Base-by-base conservation (phyloP, 805 yeast genomes). In the Candida nonsorbophila region DNA sequence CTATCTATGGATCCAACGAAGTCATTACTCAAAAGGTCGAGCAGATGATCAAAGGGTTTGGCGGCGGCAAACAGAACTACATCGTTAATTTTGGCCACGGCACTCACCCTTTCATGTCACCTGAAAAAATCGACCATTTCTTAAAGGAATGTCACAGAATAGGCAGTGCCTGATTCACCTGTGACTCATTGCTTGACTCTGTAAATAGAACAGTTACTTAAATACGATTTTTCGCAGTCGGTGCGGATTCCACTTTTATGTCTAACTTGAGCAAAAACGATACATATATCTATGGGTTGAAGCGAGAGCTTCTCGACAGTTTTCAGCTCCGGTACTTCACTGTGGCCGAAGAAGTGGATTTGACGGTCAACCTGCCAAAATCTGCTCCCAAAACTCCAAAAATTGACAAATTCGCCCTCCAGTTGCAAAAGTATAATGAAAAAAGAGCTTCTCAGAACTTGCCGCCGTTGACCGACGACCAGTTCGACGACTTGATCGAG, bases 21-120 rank as follows among this genome's bases (percentile, higher is more conserved):
- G 67, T 71, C 19, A 92, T 92, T 44, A 66, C 90, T 13, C 55
- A 67, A 38, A 87, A 87, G 60, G 95, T 84, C 11, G 84, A 84
- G 59, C 70, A 69, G 40, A 92, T 92, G 98, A 81, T 92, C 37
- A 54, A 67, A 35, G 94, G 88, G 5, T 92, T 92, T 52, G 92
- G 92, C n/a, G 94, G 94, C 25, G 96, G 96, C 14, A 86, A 86
- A 57, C 77, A 84, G 49, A 73, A 81, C 48, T 92, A 92, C 62
- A 90, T 92, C 42, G 80, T 90, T 45, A 92, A 92, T 65, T 84
- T 92, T 50, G 98, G 98, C 26, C 98, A 92, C 47, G 98, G 98
- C 11, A 92, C 98, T 14, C 97, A 87, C 54, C 98, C 98, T 14
- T 86, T 84, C 61, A 87, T 92, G 95, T 82, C 85, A 40, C 95